Percentiles rank a stretch among this genome's conserved stretches.
Conservation (phyloP, 495 filamentous ascomycete species). For the Gamarada debralockiae region DNA sequence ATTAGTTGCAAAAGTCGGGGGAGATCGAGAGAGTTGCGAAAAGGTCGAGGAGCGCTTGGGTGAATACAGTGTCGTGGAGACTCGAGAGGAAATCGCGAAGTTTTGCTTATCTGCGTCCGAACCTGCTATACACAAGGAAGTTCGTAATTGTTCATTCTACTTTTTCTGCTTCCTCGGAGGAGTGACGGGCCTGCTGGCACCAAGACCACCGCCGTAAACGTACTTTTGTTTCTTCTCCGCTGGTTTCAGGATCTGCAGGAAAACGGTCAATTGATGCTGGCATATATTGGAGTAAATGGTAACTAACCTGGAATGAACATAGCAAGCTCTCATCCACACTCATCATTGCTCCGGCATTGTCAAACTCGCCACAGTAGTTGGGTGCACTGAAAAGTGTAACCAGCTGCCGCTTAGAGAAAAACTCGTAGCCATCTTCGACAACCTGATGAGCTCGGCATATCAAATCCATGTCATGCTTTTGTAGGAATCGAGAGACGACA, state of each 20-base stretch:
- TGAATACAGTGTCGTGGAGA: conserved; percentile 20
- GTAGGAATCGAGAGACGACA: conserved; percentile 95
- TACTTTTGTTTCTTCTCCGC: conserved; percentile 99
- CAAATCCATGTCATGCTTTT: conserved; percentile 99
- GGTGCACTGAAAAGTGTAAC: conserved; percentile 98
- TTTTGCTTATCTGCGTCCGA: conserved; percentile 78
- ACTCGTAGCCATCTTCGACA: conserved; percentile 98
- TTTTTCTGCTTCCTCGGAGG: conserved; percentile 89
- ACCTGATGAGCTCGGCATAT: conserved; percentile 99
- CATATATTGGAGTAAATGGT: background rate
- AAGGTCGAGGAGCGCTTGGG: conserved; percentile 16
- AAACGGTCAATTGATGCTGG: conserved; percentile 18
- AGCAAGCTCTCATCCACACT: conserved; percentile 98
- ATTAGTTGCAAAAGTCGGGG: conserved; percentile 2
- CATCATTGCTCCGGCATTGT: conserved; percentile 99
- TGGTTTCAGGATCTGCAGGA: conserved; percentile 87
- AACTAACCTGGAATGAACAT: conserved; percentile 95
- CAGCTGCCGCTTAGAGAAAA: conserved; percentile 97
- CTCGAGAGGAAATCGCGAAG: conserved; percentile 23
- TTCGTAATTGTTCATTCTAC: conserved; percentile 72
- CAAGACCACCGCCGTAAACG: conserved; percentile 85
- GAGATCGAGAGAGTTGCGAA: too few relatives aligned
- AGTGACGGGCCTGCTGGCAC: conserved; percentile 81
- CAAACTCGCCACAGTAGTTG: conserved; percentile 99
- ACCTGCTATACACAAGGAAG: conserved; percentile 84